Conservation (phyloP, 1,284 basidiomycete species). For the Microbotryomycetes sp. region DNA sequence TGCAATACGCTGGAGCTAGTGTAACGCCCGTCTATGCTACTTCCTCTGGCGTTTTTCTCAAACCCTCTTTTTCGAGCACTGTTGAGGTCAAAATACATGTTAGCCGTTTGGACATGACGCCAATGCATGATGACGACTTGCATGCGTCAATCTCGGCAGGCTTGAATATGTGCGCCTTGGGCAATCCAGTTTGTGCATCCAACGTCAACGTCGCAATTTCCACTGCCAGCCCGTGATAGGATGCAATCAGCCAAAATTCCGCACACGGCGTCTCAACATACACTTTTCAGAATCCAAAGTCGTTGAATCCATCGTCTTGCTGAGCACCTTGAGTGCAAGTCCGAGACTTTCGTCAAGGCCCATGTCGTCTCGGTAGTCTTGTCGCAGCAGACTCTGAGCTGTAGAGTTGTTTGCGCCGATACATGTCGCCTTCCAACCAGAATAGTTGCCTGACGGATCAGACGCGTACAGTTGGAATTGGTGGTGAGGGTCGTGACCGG, state of each 20-base stretch:
- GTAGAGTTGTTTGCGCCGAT: conserved; percentile 96
- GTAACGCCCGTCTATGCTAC: conserved; percentile 34
- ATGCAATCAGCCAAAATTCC: background rate
- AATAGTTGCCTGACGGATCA: conserved; percentile 97
- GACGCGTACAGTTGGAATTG: conserved; percentile 97
- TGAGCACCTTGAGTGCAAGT: conserved; percentile 87
- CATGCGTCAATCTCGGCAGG: conserved; percentile 80
- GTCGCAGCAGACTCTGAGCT: conserved; percentile 86
- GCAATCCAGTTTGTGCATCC: conserved; percentile 66
- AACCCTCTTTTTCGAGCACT: conserved; percentile 69
- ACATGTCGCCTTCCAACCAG: conserved; percentile 98
- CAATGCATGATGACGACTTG: too few relatives aligned
- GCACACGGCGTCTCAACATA: conserved; percentile 39
- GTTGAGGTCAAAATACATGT: too few relatives aligned
- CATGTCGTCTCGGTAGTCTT: conserved; percentile 97
- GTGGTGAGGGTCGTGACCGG: conserved; percentile 93
- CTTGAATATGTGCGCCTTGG: conserved; percentile 85
- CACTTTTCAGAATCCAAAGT: conserved; percentile 90
- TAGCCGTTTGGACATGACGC: too few relatives aligned
- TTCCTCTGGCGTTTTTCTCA: conserved; percentile 74
- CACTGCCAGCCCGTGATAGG: conserved; percentile 49
- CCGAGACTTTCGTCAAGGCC: conserved; percentile 82
- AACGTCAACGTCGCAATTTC: conserved; percentile 92
- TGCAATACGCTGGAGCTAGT: too few relatives aligned
- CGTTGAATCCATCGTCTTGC: conserved; percentile 99